Percentiles rank a stretch among this genome's conserved stretches.
Conservation (phyloP, 2,329 filamentous ascomycete species). For the Conoideocrella luteorostrata region DNA sequence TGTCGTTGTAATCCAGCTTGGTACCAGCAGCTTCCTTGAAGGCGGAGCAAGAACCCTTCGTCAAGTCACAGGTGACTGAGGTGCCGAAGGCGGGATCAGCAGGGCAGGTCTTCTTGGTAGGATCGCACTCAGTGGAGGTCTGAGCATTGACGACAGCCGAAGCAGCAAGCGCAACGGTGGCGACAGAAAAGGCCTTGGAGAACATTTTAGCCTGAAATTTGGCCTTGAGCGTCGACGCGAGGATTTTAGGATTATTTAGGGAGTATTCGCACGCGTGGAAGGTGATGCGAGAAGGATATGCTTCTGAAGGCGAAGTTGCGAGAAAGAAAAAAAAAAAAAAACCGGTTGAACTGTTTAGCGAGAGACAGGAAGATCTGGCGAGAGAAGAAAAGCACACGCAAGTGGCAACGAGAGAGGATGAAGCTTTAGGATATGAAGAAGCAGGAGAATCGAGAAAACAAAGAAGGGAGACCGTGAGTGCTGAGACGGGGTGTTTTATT, state of each 20-base stretch:
- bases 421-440: slow-evolving; percentile 1
- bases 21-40: slow-evolving; percentile 44
- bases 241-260: no score
- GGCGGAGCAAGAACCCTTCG: slow-evolving; percentile 57
- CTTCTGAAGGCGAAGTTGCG: no score
- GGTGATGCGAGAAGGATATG: slow-evolving; percentile 3
- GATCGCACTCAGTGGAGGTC: slow-evolving; percentile 51
- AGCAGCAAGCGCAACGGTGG: slow-evolving; percentile 43
- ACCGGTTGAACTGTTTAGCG: not conserved
- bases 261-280: not conserved
- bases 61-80: slow-evolving; percentile 62
- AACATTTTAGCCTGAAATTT: slow-evolving; percentile 25
- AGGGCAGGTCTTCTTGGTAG: slow-evolving; percentile 56
- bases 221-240: no score
- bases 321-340: not conserved
- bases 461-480: no score
- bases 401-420: not conserved
- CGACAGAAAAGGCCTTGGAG: slow-evolving; percentile 38
- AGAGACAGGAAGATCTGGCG: slow-evolving; percentile 1
- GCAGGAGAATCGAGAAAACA: not conserved
- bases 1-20: slow-evolving; percentile 37
- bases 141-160: slow-evolving; percentile 45
- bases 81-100: slow-evolving; percentile 70
- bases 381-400: not conserved
- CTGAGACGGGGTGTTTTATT: slow-evolving; percentile 2